Evolutionary conservation across 1,284 basidiomycete genomes (phyloP).

Genomic region (Ceratobasidium papillatum): DNA sequence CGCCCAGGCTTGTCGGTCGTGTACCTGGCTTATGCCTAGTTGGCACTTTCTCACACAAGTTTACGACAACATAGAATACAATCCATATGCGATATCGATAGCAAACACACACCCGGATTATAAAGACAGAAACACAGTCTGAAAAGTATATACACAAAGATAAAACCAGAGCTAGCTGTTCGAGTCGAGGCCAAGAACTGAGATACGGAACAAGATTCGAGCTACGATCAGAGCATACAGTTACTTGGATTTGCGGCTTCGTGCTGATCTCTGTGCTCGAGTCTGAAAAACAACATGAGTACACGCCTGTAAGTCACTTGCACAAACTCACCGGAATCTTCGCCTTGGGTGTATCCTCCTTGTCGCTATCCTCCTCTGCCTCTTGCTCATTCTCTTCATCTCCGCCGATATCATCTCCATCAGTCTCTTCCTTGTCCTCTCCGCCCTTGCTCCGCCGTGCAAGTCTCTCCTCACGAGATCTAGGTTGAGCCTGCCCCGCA

Average conservation of each 20-base stretch:
- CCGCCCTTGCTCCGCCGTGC: slow-evolving; percentile 18
- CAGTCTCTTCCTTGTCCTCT: slow-evolving; percentile 18
- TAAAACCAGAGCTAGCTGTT: background rate
- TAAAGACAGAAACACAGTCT: background rate
- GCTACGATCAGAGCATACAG: background rate
- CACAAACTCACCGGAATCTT: background rate
- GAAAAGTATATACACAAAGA: background rate
- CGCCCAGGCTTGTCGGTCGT: background rate
- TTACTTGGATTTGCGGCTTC: slow-evolving; percentile 9
- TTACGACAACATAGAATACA: background rate
- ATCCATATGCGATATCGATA: slow-evolving; percentile 13
- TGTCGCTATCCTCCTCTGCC: slow-evolving; percentile 40
- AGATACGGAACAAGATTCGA: background rate
- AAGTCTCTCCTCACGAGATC: slow-evolving; percentile 17
- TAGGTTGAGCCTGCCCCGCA: background rate
- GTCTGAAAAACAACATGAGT: slow-evolving; percentile 9
- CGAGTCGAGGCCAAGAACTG: background rate
- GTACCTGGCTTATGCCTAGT: background rate
- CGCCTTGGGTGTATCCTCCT: slow-evolving; percentile 15
- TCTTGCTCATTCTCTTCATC: slow-evolving; percentile 37
- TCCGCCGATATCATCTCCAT: slow-evolving; percentile 41
- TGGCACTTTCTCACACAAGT: background rate
- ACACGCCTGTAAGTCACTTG: background rate
- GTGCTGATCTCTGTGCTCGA: background rate
- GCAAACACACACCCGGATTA: slow-evolving; percentile 20